Base-by-base conservation (phyloP, 2,329 filamentous ascomycete species). In the Calycina herbarum region DNA sequence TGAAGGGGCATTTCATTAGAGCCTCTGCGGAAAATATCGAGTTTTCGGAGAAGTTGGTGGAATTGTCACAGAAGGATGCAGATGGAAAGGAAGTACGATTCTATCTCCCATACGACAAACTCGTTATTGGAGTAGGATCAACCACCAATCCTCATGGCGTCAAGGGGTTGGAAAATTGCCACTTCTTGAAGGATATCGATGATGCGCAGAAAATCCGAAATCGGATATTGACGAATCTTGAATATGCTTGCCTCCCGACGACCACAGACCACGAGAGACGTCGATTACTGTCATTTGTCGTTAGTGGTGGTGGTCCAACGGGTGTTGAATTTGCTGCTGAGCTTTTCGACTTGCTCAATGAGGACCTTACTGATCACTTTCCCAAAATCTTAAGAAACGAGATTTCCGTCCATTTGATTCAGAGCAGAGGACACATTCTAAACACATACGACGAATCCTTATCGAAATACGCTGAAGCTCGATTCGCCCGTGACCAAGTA, bases 291-390 rank as follows among this genome's bases (percentile, higher is more conserved):
- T 98, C 95, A 0, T 99, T 99, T 74, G 95, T 97, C n/a, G 82
- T 99, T 65, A 94, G 92, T 75, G 95, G 95, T 63, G 95, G 95
- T 73, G 95, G 95, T 0, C 95, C 95, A 3, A 99, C 95, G 0
- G 95, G 95, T 67, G 95, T 99, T 42, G 95, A 99, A 77, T 99
- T 99, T 73, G 96, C 96, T 0, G 95, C 95, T 5, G 95, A 99
- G 77, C 84, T 99, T 6, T 98, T 91, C 77, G 95, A 99, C 78
- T 89, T 99, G 77, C 83, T 99, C 17, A 99, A 99, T 75, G 96
- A 99, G 77, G 95, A 99, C 76, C 79, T 99, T 56, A 89, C 89
- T 56, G 83, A 85, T 62, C 87, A 91, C 72, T 99, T 97, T 78
- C 95, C 95, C 2, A 89, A 89, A 68, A 87, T 99, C 35, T 80